Base-by-base conservation (phyloP, 2,329 filamentous ascomycete genomes). In the Aspergillus oerlinghausenensis region DNA sequence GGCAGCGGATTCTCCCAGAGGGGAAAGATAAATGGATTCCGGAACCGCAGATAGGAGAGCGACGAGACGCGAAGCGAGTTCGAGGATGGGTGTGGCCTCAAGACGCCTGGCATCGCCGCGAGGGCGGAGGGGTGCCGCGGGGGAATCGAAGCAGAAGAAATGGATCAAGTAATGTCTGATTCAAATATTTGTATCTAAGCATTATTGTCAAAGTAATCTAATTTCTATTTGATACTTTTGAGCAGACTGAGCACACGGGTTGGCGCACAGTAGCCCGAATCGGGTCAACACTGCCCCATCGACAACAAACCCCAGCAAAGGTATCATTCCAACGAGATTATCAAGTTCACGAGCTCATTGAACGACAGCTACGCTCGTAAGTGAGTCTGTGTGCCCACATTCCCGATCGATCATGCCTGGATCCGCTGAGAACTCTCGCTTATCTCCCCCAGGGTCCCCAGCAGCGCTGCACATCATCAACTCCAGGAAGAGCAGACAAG, bases 21-120 rank as follows among this genome's bases (percentile, higher is more conserved):
- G 71, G 72, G 10, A 81, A 82, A 62, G 85, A 88, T 67, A 75
- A 75, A 49, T 86, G 84, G 84, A 85, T 88, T 56, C 84, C 84
- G 2, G 82, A 83, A 68, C 79, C 77, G 21, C 78, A 83, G 49
- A 80, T 81, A 60, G 77, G 79, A n/a, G 84, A 87, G 75, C 82
- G 81, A 67, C 71, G 84, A 25, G 81, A 83, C 67, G 83, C 83
- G 25, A 86, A 85, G 74, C 72, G 82, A 23, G 74, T 82, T 2
- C 70, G 84, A 47, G 84, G 84, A 0, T 87, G 84, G 84, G 81
- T 85, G 0, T 82, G 80, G 72, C 84, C 84, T 3, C 79, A 82
- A 51, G 84, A 87, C 74, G 77, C 81, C 29, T 78, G 84, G 70
- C 81, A 82, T 67, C 80, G 83, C 63, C 73, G 81, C 49, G 84